phyloP scores from a whole-genome alignment of 2,329 filamentous ascomycete species.

The Nothophoma quercina region DNA sequence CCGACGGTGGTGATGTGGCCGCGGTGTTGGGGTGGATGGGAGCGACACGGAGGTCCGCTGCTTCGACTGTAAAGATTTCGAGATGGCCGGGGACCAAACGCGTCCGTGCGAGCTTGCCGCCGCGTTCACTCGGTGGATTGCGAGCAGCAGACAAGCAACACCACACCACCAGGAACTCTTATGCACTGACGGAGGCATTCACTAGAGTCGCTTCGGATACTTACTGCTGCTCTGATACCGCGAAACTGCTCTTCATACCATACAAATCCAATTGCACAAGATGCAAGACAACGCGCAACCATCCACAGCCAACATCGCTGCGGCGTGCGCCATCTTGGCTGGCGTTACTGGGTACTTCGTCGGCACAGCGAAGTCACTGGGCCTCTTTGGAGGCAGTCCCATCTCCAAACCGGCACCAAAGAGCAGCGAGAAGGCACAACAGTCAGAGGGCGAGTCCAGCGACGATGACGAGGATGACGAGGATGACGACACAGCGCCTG shows the following conservation, averaged over 20 bases:
- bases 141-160: background rate
- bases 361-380: constrained; percentile 71
- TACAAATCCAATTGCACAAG: background rate
- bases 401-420: constrained; percentile 36
- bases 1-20: constrained; percentile 25
- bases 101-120: constrained; percentile 5
- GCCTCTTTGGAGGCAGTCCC: constrained; percentile 69
- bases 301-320: constrained; percentile 66
- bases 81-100: constrained; percentile 14
- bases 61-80: constrained; percentile 28
- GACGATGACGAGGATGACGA: constrained; percentile 34
- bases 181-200: no score
- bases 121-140: background rate
- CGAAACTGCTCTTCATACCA: no score
- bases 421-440: constrained; percentile 27
- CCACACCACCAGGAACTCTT: background rate
- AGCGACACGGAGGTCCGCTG: constrained; percentile 34
- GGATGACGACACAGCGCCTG: constrained; percentile 43
- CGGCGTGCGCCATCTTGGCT: constrained; percentile 77
- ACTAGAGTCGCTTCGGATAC: no score
- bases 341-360: constrained; percentile 79
- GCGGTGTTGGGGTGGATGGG: constrained; percentile 21
- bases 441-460: constrained; percentile 42
- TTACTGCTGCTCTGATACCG: background rate
- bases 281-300: constrained; percentile 55